Evolutionary conservation across 345 rosid species (phyloP), one percentile per base, ranked within the genome.

Genomic region (Odontarrhena argentea): DNA sequence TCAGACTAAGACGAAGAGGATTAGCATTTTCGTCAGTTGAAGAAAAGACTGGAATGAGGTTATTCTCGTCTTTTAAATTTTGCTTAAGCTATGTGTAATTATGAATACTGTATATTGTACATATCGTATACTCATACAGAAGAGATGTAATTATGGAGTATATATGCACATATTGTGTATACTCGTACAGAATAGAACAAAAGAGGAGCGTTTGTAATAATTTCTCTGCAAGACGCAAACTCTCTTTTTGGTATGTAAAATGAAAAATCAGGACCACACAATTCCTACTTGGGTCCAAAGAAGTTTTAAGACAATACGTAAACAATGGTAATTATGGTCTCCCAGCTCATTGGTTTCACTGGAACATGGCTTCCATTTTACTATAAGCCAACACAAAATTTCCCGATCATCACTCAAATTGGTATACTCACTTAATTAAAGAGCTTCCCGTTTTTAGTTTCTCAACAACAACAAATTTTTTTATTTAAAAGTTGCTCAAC

Each of bases 1-100:
- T 67, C 69, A 67, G 77, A 74, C 43, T 65, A 68, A 60, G 46
- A 47, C 38, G 65, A 68, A 55, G 78, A 74, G 47, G 65, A 14
- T 55, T 67, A 55, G 58, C 43, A 61, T 38, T 26, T 15, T 67
- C 45, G 51, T 43, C 15, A 58, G n/a, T 12, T 59, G 37, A 38
- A 55, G 36, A 58, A 65, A 42, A 30, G 30, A 49, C 52, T 59
- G 51, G 18, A 36, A 44, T 46, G 37, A 60, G 35, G 25, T 61
- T 37, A 59, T 44, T 58, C 56, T 43, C 36, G 37, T 51, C 40
- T 26, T 41, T 42, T 13, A 49, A 42, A 48, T 50, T 50, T 65
- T 49, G 42, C 15, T 42, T 43, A 59, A 65, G 67, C 71, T 43
- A 52, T 65, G 43, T 65, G 43, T 32, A 24, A 48, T 40, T 22